These are phyloP conservation scores for Ophiostoma piceae DNA, from an alignment of 2,329 filamentous ascomycete genomes.

Conservation along the genomic window DNA sequence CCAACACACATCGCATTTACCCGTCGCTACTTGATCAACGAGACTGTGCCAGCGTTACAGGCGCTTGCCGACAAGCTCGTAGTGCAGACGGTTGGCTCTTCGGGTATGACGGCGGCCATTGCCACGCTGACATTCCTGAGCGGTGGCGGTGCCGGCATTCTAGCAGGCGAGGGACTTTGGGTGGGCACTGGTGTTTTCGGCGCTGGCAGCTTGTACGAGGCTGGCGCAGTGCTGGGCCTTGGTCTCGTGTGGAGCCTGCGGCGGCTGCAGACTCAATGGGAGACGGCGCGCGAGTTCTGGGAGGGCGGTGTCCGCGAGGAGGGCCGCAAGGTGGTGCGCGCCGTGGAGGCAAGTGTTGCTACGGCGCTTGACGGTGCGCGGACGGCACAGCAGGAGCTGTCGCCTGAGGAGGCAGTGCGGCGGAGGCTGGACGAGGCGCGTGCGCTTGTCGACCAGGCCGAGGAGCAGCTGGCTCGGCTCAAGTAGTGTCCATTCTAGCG, in stretches of 20 bases:
- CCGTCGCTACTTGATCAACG: conserved; percentile 59
- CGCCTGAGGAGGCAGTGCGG: conserved; percentile 23
- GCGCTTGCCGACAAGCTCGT: conserved; percentile 69
- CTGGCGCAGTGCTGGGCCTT: conserved; percentile 56
- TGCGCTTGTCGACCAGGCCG: conserved; percentile 45
- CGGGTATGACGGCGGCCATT: conserved; percentile 54
- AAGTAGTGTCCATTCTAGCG: conserved; percentile 16
- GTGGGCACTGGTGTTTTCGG: conserved; percentile 15
- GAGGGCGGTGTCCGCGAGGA: conserved; percentile 63
- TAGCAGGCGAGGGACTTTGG: conserved; percentile 36
- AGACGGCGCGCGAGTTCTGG: conserved; percentile 56
- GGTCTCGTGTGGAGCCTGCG: conserved; percentile 56
- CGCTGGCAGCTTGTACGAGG: conserved; percentile 47
- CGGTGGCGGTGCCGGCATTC: conserved; percentile 26
- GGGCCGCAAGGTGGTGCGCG: conserved; percentile 57
- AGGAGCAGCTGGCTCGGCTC: conserved; percentile 45
- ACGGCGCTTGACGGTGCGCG: conserved; percentile 40
- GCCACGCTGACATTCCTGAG: conserved; percentile 54
- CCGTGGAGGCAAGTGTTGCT: conserved; percentile 49
- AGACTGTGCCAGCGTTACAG: conserved; percentile 65
- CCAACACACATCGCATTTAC: conserved; percentile 67
- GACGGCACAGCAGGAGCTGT: conserved; percentile 24
- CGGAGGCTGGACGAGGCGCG: conserved; percentile 36
- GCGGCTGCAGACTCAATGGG: conserved; percentile 59
- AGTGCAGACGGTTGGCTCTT: conserved; percentile 68